Percentiles rank a stretch among this genome's conserved stretches.
phyloP scores from a whole-genome alignment of 169 alveolate species.

The Cryptosporidium sp. region DNA sequence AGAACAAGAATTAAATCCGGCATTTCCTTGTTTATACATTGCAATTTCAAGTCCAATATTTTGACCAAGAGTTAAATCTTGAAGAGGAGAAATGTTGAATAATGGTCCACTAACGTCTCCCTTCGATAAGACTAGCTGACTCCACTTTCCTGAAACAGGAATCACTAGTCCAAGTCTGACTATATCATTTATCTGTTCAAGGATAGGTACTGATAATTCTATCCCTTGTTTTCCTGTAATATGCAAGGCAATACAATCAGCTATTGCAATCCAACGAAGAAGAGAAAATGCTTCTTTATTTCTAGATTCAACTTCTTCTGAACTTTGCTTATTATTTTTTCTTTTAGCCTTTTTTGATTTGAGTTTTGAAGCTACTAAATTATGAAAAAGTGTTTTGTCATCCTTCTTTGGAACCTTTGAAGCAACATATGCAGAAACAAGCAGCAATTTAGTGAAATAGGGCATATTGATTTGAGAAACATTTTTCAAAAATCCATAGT shows the following conservation, averaged over 20 bases:
- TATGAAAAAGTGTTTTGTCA: constrained; percentile 47
- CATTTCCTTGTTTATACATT: background rate
- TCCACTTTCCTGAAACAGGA: constrained; percentile 32
- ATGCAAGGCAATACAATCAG: constrained; percentile 68
- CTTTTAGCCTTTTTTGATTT: constrained; percentile 6
- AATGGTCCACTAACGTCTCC: constrained; percentile 9
- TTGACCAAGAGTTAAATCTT: constrained; percentile 36
- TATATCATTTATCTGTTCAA: constrained; percentile 59
- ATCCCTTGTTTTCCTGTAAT: constrained; percentile 50
- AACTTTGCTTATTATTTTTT: background rate
- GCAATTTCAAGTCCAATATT: constrained; percentile 47
- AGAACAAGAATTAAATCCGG: background rate
- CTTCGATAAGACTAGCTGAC: constrained; percentile 2
- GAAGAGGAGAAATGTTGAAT: constrained; percentile 28
- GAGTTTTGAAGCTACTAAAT: constrained; percentile 30
- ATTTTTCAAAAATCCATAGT: constrained; percentile 31
- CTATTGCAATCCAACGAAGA: constrained; percentile 61
- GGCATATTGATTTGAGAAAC: constrained; percentile 27
- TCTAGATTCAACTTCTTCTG: background rate
- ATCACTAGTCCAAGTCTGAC: constrained; percentile 51
- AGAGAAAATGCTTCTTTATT: constrained; percentile 40
- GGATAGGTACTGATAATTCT: constrained; percentile 43
- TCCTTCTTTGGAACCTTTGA: constrained; percentile 45
- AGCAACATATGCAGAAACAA: constrained; percentile 68
- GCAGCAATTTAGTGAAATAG: constrained; percentile 43